Percentiles rank a stretch among this genome's conserved stretches.
These are phyloP conservation scores for Canavalia gladiata DNA, from an alignment of 306 rosid species.

Conservation along the genomic window DNA sequence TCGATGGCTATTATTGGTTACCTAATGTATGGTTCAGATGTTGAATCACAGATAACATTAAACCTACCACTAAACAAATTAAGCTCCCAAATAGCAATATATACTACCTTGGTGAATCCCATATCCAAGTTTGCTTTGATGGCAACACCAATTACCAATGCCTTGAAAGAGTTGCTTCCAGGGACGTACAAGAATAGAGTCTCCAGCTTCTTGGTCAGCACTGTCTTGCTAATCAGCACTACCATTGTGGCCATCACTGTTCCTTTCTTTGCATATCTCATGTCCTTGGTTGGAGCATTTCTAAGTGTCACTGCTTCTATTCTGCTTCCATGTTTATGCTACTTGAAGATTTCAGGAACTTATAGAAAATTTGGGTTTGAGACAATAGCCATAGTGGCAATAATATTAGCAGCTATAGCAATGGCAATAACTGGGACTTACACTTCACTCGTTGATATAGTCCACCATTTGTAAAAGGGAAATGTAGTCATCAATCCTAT, in stretches of 20 bases:
- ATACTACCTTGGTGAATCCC: constrained; percentile 77
- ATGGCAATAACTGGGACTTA: constrained; percentile 63
- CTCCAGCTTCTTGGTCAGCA: constrained; percentile 49
- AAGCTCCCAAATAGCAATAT: constrained; percentile 73
- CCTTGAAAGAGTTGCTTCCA: constrained; percentile 60
- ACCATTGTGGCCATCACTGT: constrained; percentile 57
- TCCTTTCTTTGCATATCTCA: constrained; percentile 67
- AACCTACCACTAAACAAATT: constrained; percentile 65
- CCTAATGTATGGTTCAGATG: constrained; percentile 68
- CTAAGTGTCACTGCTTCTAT: constrained; percentile 70
- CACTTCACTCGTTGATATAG: constrained; percentile 58
- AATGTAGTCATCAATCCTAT: too few species aligned
- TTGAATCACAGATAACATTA: constrained; percentile 74
- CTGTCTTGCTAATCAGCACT: constrained; percentile 57
- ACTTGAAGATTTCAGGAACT: constrained; percentile 70
- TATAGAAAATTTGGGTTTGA: constrained; percentile 52
- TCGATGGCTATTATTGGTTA: constrained; percentile 80
- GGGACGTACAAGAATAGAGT: constrained; percentile 46
- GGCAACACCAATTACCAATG: constrained; percentile 70
- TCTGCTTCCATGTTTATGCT: constrained; percentile 73
- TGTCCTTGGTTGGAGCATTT: constrained; percentile 79
- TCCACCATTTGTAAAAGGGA: constrained; percentile 28
- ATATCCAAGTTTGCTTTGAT: constrained; percentile 78
- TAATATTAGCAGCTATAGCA: constrained; percentile 53
- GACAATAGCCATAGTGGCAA: constrained; percentile 30